Evolutionary conservation across 1,139 yeast genomes (phyloP).

Genomic region (Hemisphaericaspora xylofermentans): DNA sequence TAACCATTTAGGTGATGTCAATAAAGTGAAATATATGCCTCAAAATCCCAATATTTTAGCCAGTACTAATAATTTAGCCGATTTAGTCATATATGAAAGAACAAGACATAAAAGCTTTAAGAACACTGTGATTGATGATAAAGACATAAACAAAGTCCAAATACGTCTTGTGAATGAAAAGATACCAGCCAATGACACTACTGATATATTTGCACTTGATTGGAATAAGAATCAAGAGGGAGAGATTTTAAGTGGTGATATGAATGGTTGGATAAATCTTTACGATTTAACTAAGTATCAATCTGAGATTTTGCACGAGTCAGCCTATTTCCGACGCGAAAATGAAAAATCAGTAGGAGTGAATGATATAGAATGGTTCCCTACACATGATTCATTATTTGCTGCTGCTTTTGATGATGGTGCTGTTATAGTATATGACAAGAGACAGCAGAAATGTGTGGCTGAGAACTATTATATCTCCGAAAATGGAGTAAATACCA

Average conservation of each 20-base stretch:
- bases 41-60: slow-evolving; percentile 47
- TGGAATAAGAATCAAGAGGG: slow-evolving; percentile 47
- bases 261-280: slow-evolving; percentile 36
- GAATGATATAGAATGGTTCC: slow-evolving; percentile 63
- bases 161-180: slow-evolving; percentile 8
- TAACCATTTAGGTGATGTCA: slow-evolving; percentile 47
- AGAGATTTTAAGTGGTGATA: slow-evolving; percentile 32
- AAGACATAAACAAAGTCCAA: slow-evolving; percentile 24
- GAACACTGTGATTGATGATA: slow-evolving; percentile 28
- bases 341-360: slow-evolving; percentile 35
- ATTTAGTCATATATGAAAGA: slow-evolving; percentile 47
- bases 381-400: slow-evolving; percentile 57
- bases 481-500: slow-evolving; percentile 56
- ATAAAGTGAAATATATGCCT: slow-evolving; percentile 41
- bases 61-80: slow-evolving; percentile 41
- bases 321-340: slow-evolving; percentile 10
- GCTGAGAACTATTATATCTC: slow-evolving; percentile 30
- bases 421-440: slow-evolving; percentile 49
- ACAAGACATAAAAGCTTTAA: slow-evolving; percentile 51
- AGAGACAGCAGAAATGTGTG: slow-evolving; percentile 28
- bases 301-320: slow-evolving; percentile 13
- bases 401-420: slow-evolving; percentile 60
- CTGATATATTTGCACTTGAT: slow-evolving; percentile 44
- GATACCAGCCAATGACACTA: slow-evolving; percentile 4
- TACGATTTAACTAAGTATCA: slow-evolving; percentile 32